Conservation (phyloP, 2,329 filamentous ascomycete genomes). For the Phyllosticta citribraziliensis region DNA sequence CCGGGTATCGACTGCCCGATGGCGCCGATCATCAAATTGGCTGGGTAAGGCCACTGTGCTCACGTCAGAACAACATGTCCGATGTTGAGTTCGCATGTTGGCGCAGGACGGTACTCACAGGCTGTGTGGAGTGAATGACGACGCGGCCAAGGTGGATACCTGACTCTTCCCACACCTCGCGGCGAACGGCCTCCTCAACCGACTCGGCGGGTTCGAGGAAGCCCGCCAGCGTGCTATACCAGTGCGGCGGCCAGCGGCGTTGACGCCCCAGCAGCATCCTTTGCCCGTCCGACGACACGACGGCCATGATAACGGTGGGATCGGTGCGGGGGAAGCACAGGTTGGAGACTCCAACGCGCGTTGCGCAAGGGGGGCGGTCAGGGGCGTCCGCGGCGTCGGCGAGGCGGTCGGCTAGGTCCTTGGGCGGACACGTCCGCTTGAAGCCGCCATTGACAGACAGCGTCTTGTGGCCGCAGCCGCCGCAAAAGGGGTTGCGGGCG, state of each 20-base stretch:
- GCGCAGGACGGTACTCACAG: neutral
- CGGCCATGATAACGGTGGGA: constrained; percentile 89
- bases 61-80: too few species aligned
- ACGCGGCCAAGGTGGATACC: constrained; percentile 40
- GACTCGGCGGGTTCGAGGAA: constrained; percentile 43
- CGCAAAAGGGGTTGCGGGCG: constrained; percentile 81
- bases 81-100: too few species aligned
- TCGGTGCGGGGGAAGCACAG: constrained; percentile 87
- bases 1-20: constrained; percentile 71
- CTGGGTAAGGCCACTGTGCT: constrained; percentile 39
- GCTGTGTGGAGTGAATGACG: constrained; percentile 42
- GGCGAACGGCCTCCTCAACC: constrained; percentile 41
- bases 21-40: constrained; percentile 50
- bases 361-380: constrained; percentile 63
- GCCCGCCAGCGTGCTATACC: constrained; percentile 73
- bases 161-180: constrained; percentile 43
- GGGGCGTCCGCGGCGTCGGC: constrained; percentile 28
- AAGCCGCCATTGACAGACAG: constrained; percentile 70
- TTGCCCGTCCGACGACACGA: constrained; percentile 70
- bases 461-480: constrained; percentile 74
- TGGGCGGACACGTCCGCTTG: constrained; percentile 69
- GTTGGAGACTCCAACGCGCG: constrained; percentile 79
- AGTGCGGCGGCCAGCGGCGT: constrained; percentile 71
- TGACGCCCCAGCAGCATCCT: constrained; percentile 75
- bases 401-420: constrained; percentile 47